Evolutionary conservation across 164 flowering plant genomes (phyloP).

Genomic region (Platanus orientalis): DNA sequence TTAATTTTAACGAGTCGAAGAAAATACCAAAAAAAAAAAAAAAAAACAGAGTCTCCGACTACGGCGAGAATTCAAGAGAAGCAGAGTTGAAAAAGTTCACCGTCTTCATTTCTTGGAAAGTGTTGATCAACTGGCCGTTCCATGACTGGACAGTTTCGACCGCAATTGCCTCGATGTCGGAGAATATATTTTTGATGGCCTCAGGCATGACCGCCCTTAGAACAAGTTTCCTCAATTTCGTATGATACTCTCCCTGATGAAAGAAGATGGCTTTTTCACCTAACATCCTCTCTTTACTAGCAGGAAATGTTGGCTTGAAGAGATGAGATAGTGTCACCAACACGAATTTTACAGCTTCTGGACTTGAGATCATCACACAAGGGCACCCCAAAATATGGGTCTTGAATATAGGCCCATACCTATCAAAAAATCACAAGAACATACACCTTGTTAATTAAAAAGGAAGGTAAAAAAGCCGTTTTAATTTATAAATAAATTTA

Average conservation of each 20-base stretch:
- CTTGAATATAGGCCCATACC: constrained; percentile 87
- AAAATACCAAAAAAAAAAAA: too few relatives aligned
- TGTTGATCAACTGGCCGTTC: constrained; percentile 57
- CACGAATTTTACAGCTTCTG: constrained; percentile 81
- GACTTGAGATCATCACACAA: constrained; percentile 90
- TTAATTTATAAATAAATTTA: too few relatives aligned
- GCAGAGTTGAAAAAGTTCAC: constrained; percentile 34
- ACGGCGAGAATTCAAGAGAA: too few relatives aligned
- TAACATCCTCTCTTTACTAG: constrained; percentile 92
- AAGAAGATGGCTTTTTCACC: constrained; percentile 90
- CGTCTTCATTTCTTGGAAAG: constrained; percentile 92
- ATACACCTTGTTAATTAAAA: too few relatives aligned
- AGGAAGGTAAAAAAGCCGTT: not conserved
- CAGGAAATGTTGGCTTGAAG: constrained; percentile 94
- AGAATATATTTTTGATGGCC: constrained; percentile 44
- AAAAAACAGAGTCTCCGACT: too few relatives aligned
- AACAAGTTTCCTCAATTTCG: constrained; percentile 71
- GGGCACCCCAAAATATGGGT: constrained; percentile 90
- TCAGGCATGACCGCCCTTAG: constrained; percentile 80
- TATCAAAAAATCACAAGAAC: constrained; percentile 21
- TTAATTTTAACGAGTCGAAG: too few relatives aligned
- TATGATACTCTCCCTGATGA: constrained; percentile 89
- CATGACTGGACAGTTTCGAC: constrained; percentile 43
- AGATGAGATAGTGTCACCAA: constrained; percentile 61
- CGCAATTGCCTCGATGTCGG: constrained; percentile 62